Evolutionary conservation across 257 asterid genomes (phyloP), one percentile per base, ranked within the genome.

Genomic region (Leptodermis oblonga): DNA sequence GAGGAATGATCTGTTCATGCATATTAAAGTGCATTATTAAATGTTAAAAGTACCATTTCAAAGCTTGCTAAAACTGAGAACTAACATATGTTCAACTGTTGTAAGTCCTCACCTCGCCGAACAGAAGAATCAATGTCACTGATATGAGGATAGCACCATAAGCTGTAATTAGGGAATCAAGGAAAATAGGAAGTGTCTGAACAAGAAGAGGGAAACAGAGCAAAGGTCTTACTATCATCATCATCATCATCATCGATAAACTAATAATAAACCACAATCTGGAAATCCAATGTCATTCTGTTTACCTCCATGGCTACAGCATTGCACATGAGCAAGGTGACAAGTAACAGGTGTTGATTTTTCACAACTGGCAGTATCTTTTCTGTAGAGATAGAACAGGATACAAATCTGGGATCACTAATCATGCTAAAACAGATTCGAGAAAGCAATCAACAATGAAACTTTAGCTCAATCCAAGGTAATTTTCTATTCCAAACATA

Each of bases 181-280:
- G 97, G 77, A 94, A 91, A 63, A 94, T 85, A 65, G 99, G 99
- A 78, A 94, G 97, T 73, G 99, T 83, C 99, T 91, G 90, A 67
- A 85, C 70, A 58, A 55, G 30, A 51, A 69, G 63, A 69, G 3
- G n/a, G 23, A 72, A 48, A 22, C 55, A 31, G 65, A 36, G 4
- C 20, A 20, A 34, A 51, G 31, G 7, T 36, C 52, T 68, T n/a
- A 51, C 26, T 52, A 54, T 36, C 45, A 51, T 33, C 45, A 71
- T 54, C 23, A 42, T 8, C 30, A 54, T 22, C 30, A 39, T 23
- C 33, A 67, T 61, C 22, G 26, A 8, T 31, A 7, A 6, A 22
- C 22, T n/a, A 61, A 43, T 18, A 12, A 6, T 3, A 55, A 43
- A 67, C 65, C 34, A 63, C 74, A 31, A 52, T 30, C 28, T 12